A percentile compares a stretch with the other conserved stretches of the same genome.
phyloP scores from a whole-genome alignment of 2,329 filamentous ascomycete genomes.

The Fusarium luffae region DNA sequence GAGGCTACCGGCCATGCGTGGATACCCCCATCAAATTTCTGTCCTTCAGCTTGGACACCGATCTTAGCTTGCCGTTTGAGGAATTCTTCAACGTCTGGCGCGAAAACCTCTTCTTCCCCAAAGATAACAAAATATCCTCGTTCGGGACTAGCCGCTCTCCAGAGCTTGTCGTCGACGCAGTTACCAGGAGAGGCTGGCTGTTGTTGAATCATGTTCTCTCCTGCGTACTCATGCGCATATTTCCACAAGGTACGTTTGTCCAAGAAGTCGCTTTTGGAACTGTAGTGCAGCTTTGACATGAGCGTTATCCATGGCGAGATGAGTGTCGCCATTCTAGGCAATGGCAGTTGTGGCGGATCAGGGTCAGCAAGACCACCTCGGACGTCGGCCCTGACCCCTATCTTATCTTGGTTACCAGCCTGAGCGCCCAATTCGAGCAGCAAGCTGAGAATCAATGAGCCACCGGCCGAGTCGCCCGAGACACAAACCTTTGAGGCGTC shows the following conservation, averaged over 20 bases:
- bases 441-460: constrained; percentile 76
- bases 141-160: constrained; percentile 73
- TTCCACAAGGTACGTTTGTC: constrained; percentile 72
- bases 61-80: constrained; percentile 65
- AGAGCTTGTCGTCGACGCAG: constrained; percentile 73
- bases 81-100: constrained; percentile 73
- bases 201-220: constrained; percentile 53
- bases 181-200: constrained; percentile 71
- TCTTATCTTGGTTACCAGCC: constrained; percentile 35
- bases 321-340: constrained; percentile 69
- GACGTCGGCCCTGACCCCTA: constrained; percentile 18
- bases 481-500: constrained; percentile 74
- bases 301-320: constrained; percentile 87
- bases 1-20: constrained; percentile 86
- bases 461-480: constrained; percentile 83
- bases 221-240: constrained; percentile 76
- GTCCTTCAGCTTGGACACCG: constrained; percentile 64
- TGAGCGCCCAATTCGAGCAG: constrained; percentile 71
- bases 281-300: constrained; percentile 72
- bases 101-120: constrained; percentile 82
- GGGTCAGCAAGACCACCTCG: constrained; percentile 27
- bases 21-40: constrained; percentile 73
- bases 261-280: constrained; percentile 81
- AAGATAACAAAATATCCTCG: constrained; percentile 77
- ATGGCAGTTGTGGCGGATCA: constrained; percentile 41